Base-by-base conservation (phyloP, 2,329 filamentous ascomycete genomes). In the Bipolaris sorokiniana region DNA sequence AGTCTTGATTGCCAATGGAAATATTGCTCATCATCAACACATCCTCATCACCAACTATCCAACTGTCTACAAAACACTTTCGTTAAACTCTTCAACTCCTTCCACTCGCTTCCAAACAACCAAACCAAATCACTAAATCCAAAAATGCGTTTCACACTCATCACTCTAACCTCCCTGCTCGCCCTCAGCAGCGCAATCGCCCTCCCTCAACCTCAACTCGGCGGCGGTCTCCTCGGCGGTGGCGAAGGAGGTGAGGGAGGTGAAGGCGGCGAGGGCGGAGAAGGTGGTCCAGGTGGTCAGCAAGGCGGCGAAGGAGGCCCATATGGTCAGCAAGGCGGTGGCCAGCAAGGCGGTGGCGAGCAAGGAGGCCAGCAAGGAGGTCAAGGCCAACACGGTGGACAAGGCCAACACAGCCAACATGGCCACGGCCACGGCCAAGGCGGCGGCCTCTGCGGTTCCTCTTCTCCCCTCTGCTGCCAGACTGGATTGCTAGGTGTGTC, bases 381-480 rank as follows among this genome's bases (percentile, higher is more conserved):
- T 3, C 6, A 37, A 5, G 34, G 28, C 28, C 28, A 28, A 28
- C 26, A 36, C 34, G 34, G 34, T 3, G n/a, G n/a, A 1, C 13
- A 36, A 13, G 33, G 33, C 22, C 23, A 26, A 5, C 5, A 6
- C n/a, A 7, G n/a, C 1, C 13, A n/a, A n/a, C n/a, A 37, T 5
- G 34, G 34, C 7, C 13, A 37, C 34, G 34, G 7, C 7, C 15
- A 16, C 15, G 55, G 11, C 45, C 7, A 41, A 1, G 40, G 10
- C 7, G 40, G 37, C 38, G 56, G 51, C n/a, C 52, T 66, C 51
- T 67, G 65, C 52, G 62, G 65, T 2, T 47, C 63, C 26, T 18
- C 53, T 10, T 62, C 61, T 6, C 63, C 61, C 18, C 45, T 62
- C 4, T 67, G 65, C 58, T 67, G 65, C 58, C 59, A 66, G n/a